Base-by-base conservation (phyloP, 768 basidiomycete species). In the Hebeloma cylindrosporum region DNA sequence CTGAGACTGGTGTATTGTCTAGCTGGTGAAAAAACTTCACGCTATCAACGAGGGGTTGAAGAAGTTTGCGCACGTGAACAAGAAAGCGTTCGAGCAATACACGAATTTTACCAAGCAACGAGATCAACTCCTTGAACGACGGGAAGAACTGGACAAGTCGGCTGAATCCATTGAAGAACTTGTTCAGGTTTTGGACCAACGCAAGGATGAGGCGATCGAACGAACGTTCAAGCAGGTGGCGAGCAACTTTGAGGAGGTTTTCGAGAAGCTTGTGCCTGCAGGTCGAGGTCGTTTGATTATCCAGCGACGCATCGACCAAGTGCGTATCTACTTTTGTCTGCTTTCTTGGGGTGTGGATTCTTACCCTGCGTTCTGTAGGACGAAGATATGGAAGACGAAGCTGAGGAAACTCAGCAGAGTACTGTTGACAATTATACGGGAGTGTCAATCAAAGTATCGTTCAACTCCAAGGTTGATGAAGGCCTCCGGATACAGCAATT, bases 51-150 rank as follows among this genome's bases (percentile, higher is more conserved):
- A 98, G 59, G 80, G 82, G 20, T 71, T 99, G 56, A 95, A 96
- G 65, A 95, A 93, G 64, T 99, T 94, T 58, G 90, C 93, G 0
- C 93, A 97, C 60, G 95, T 98, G 50, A 99, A 99, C 74, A 99
- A 99, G 75, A 97, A 98, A 60, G 96, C 95, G 1, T 95, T 95
- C 60, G 96, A 99, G 63, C 95, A 98, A 63, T 98, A 96, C 71
- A 90, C 80, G 63, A 94, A 92, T 61, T 98, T 98, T 64, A 96
- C 94, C 6, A 97, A 95, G 61, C 95, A 98, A 63, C 86, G 94
- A 1, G 94, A 98, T 60, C 88, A 93, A 55, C 79, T 97, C 3
- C 64, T 88, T 31, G 76, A 84, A 48, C 85, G 96, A 3, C 80
- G 93, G 7, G 87, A 91, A 52, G 96, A 98, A 61, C 74, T 98